Conservation (phyloP, 306 rosid genomes). For the Parietaria judaica region DNA sequence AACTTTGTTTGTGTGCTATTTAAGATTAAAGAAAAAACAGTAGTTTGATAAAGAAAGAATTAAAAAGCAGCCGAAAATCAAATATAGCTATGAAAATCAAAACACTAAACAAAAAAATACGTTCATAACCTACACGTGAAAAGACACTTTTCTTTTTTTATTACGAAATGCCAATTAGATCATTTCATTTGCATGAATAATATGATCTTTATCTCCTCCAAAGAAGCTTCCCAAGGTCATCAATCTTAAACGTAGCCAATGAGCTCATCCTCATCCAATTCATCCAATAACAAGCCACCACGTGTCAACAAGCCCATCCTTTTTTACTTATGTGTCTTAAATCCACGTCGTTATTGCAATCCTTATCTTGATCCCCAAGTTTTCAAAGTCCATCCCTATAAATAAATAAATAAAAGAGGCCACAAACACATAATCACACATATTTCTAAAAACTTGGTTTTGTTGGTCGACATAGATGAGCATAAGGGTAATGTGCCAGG, state of each 20-base stretch:
- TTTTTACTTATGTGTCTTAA: background rate
- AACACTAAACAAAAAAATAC: too few relatives aligned
- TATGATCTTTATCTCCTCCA: too few relatives aligned
- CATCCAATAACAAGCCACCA: background rate
- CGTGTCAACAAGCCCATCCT: background rate
- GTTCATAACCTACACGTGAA: too few relatives aligned
- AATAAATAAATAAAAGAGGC: background rate
- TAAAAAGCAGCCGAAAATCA: too few relatives aligned
- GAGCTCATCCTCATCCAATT: constrained; percentile 5
- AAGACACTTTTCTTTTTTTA: too few relatives aligned
- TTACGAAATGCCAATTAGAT: too few relatives aligned
- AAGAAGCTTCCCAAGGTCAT: too few relatives aligned
- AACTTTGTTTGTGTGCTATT: too few relatives aligned
- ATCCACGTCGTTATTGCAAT: constrained; percentile 23
- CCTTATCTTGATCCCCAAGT: background rate
- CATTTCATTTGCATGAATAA: too few relatives aligned
- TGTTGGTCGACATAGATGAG: constrained; percentile 32
- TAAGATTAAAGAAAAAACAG: too few relatives aligned
- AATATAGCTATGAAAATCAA: too few relatives aligned
- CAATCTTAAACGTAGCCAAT: background rate
- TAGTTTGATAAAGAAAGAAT: too few relatives aligned
- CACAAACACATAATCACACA: background rate
- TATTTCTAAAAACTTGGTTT: background rate
- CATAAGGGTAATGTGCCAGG: constrained; percentile 36
- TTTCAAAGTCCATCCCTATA: background rate